These are phyloP conservation scores for Panaeolus papilionaceus DNA, from an alignment of 768 basidiomycete species.

Conservation along the genomic window DNA sequence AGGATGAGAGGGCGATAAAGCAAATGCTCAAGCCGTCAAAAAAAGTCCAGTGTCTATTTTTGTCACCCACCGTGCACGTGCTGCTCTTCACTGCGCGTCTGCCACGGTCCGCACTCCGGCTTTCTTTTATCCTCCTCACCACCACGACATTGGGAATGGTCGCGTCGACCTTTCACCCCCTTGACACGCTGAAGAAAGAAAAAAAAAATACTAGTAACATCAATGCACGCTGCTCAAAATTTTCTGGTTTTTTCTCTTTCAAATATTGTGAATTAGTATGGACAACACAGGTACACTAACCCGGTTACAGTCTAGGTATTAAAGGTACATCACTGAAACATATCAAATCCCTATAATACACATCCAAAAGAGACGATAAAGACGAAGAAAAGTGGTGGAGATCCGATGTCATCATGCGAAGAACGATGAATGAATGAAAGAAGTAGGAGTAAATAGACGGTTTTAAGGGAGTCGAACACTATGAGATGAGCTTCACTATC, in stretches of 20 bases:
- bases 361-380: background rate
- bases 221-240: no score
- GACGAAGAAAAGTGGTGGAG: background rate
- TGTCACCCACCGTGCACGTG: background rate
- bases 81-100: background rate
- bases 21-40: conserved; percentile 9
- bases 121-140: background rate
- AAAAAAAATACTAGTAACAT: no score
- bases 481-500: conserved; percentile 50
- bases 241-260: no score
- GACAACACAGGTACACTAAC: no score
- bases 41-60: background rate
- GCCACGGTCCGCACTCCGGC: background rate
- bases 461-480: background rate
- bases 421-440: background rate
- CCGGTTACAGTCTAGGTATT: background rate
- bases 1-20: conserved; percentile 4
- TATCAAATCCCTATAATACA: background rate
- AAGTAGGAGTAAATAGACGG: no score
- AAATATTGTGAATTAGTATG: no score
- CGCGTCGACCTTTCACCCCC: no score
- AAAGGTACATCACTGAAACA: background rate
- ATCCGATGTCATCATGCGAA: background rate
- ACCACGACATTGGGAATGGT: no score
- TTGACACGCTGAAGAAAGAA: no score